Percentiles rank a stretch among this genome's conserved stretches.
These are phyloP conservation scores for Blumeriella jaapii DNA, from an alignment of 2,329 filamentous ascomycete genomes.

Conservation along the genomic window DNA sequence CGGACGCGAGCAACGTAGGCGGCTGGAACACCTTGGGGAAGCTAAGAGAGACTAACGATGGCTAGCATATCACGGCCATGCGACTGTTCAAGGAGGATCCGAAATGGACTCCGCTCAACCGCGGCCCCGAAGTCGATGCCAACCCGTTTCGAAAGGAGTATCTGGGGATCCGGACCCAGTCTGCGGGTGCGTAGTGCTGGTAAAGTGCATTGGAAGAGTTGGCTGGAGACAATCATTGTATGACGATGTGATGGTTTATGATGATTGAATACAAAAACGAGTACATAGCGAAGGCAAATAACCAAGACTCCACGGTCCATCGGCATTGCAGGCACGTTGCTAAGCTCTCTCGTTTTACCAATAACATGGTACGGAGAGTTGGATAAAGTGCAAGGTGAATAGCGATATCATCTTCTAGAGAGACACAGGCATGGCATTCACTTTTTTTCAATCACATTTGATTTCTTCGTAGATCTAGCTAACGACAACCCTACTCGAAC, in stretches of 20 bases:
- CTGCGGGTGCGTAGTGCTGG: not conserved
- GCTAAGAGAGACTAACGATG: not conserved
- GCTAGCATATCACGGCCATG: constrained; percentile 88
- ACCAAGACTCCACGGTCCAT: too few relatives aligned
- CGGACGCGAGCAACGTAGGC: constrained; percentile 79
- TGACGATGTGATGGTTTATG: constrained; percentile 3
- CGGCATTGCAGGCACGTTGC: too few relatives aligned
- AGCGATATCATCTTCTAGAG: too few relatives aligned
- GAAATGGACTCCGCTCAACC: constrained; percentile 93
- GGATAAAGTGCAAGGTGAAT: too few relatives aligned
- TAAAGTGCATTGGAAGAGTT: not conserved
- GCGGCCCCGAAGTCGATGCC: constrained; percentile 61
- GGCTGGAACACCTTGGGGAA: not conserved
- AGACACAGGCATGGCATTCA: too few relatives aligned
- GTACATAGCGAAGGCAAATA: too few relatives aligned
- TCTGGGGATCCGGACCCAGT: constrained; percentile 30
- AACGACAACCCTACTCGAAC: too few relatives aligned
- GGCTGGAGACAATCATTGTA: not conserved
- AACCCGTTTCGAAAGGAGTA: constrained; percentile 77
- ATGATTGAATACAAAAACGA: not conserved
- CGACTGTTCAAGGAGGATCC: constrained; percentile 96
- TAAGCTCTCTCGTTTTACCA: too few relatives aligned
- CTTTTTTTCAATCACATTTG: too few relatives aligned
- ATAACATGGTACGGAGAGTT: too few relatives aligned
- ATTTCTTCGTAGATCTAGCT: too few relatives aligned